Conservation (phyloP, 768 basidiomycete genomes). For the Kwoniella sp. region DNA sequence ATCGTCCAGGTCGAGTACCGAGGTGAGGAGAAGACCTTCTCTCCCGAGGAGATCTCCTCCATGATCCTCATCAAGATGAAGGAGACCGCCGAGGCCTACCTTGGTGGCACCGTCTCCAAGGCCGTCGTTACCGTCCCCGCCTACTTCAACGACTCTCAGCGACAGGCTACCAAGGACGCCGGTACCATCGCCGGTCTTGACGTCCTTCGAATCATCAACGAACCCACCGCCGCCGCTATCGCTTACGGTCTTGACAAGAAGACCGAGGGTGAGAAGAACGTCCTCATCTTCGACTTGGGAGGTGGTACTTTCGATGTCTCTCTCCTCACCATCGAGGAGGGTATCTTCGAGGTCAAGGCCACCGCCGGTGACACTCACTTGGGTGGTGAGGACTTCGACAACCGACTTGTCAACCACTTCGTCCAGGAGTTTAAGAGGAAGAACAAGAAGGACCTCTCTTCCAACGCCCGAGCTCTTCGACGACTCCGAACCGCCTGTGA, state of each 20-base stretch:
- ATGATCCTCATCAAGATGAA: slow-evolving; percentile 98
- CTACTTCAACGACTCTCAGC: slow-evolving; percentile 99
- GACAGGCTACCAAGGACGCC: slow-evolving; percentile 97
- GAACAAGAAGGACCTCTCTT: slow-evolving; percentile 85
- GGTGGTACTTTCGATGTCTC: slow-evolving; percentile 99
- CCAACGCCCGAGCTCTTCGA: slow-evolving; percentile 92
- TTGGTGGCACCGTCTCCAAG: slow-evolving; percentile 91
- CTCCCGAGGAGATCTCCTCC: slow-evolving; percentile 88
- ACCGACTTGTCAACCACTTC: slow-evolving; percentile 84
- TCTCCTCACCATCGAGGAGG: slow-evolving; percentile 87
- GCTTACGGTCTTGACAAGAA: slow-evolving; percentile 98
- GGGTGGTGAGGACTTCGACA: slow-evolving; percentile 94
- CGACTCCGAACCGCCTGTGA: slow-evolving; percentile 96
- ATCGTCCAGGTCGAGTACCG: slow-evolving; percentile 72
- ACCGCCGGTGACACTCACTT: slow-evolving; percentile 93
- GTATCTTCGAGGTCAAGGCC: slow-evolving; percentile 82
- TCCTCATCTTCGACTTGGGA: slow-evolving; percentile 97
- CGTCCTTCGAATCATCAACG: slow-evolving; percentile 96
- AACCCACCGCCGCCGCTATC: slow-evolving; percentile 94
- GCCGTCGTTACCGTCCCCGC: slow-evolving; percentile 98
- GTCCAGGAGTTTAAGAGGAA: slow-evolving; percentile 88
- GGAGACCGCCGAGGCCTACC: slow-evolving; percentile 97
- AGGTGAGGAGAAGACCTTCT: slow-evolving; percentile 73
- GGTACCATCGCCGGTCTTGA: slow-evolving; percentile 90
- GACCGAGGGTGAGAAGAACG: slow-evolving; percentile 77